A percentile compares a stretch with the other conserved stretches of the same genome.
phyloP scores from a whole-genome alignment of 129 eudicot species.

The Lonicera japonica region DNA sequence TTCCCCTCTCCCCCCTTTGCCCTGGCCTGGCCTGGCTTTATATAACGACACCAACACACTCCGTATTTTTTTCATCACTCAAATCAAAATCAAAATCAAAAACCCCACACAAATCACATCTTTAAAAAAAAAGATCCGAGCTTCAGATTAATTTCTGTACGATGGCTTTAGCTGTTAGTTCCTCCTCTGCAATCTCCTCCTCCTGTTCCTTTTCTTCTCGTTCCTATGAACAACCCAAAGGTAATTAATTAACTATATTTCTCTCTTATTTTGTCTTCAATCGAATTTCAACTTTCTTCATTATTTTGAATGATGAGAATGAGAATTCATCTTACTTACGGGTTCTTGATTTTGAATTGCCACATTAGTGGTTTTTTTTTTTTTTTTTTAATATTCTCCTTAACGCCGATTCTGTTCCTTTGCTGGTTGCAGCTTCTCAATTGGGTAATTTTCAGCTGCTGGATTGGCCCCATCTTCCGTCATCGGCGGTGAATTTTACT shows the following conservation, averaged over 20 bases:
- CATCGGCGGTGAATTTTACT: conserved; percentile 22
- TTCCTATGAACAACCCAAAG: conserved; percentile 22
- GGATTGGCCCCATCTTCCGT: conserved; percentile 19
- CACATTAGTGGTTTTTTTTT: too few relatives aligned
- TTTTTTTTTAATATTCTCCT: background rate
- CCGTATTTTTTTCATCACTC: background rate
- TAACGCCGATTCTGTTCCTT: background rate
- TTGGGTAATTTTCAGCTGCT: conserved; percentile 38
- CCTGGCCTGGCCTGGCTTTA: too few relatives aligned
- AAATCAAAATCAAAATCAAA: background rate
- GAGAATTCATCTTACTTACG: background rate
- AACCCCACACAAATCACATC: too few relatives aligned
- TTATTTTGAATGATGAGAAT: background rate
- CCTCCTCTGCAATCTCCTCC: conserved; percentile 24
- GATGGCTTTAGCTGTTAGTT: conserved; percentile 36
- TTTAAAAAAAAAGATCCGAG: background rate
- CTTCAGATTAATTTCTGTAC: background rate
- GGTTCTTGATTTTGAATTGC: background rate
- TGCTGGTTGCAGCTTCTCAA: conserved; percentile 17
- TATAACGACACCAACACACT: background rate
- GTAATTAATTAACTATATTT: background rate
- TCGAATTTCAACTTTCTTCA: background rate
- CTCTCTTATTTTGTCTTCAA: background rate
- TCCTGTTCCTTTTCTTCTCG: conserved; percentile 19
- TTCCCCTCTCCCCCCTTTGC: too few relatives aligned